Evolutionary conservation across 257 asterid genomes (phyloP), one percentile per base, ranked within the genome.

Genomic region (Penstemon barbatus): DNA sequence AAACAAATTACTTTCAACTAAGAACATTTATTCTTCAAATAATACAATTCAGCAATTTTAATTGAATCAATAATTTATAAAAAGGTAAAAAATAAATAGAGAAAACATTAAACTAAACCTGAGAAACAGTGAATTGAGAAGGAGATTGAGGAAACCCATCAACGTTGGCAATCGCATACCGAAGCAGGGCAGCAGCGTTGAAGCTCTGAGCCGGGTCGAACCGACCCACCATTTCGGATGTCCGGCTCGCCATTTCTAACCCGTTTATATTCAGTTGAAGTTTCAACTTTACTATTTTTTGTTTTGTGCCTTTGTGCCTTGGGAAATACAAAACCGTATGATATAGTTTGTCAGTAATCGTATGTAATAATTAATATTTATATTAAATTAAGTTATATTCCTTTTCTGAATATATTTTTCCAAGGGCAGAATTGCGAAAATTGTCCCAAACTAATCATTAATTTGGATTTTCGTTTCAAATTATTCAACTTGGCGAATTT

Each of bases 161-260:
- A 74, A 92, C 96, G 67, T 82, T 76, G 15, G 82, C 79, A 12
- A 83, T 80, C 39, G 85, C 84, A 53, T 85, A 89, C 40, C 81
- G 84, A 44, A 86, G 84, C 62, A 89, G 71, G 55, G 91, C 77
- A 66, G 82, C 85, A 15, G 69, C 63, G 37, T 89, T 82, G 70
- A 92, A 87, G 56, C 75, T 71, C 74, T 86, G 98, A 50, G 88
- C 86, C 50, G 85, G 89, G 75, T 87, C 87, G 57, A 86, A 90
- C 72, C 66, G 80, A 61, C 94, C 87, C 67, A 86, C 89, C 37
- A 92, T 87, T 52, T 86, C 89, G 19, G 81, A 82, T 7, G 91
- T 91, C 72, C 83, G 81, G 66, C 15, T 78, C 48, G 84, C 86
- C 96, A 88, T 88, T 4, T 42, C 18, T 50, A 50, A 40, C 15